phyloP scores from a whole-genome alignment of 2,329 filamentous ascomycete genomes.

The Fusarium phyllophilum region DNA sequence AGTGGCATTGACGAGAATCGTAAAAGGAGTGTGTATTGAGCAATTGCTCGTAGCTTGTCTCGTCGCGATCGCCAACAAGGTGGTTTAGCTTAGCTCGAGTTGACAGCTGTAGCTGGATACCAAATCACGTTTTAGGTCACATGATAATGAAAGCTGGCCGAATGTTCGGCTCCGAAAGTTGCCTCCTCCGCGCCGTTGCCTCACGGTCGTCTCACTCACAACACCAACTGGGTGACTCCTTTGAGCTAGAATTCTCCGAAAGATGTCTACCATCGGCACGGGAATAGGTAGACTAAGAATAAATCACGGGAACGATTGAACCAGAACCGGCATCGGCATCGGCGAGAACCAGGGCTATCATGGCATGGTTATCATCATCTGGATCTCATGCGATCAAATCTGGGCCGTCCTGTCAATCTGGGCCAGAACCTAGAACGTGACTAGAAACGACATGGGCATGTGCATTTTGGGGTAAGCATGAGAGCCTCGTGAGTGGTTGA shows the following conservation, averaged over 20 bases:
- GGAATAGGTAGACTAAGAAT: background rate
- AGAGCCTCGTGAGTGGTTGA: conserved; percentile 31
- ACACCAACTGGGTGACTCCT: background rate
- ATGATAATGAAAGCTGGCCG: conserved; percentile 4
- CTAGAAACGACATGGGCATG: conserved; percentile 17
- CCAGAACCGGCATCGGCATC: conserved; percentile 10
- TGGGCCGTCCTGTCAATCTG: conserved; percentile 33
- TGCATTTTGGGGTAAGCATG: conserved; percentile 22
- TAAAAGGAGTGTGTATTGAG: conserved; percentile 32
- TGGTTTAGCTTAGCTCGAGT: conserved; percentile 20
- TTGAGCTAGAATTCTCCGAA: conserved; percentile 15
- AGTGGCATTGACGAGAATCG: conserved; percentile 44
- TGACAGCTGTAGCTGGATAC: conserved; percentile 30
- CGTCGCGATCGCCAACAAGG: conserved; percentile 24
- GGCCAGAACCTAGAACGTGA: conserved; percentile 23
- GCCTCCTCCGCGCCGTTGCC: background rate
- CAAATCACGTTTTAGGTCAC: conserved; percentile 36
- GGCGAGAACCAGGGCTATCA: conserved; percentile 21
- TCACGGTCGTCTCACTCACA: background rate
- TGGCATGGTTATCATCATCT: conserved; percentile 19
- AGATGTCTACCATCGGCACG: background rate
- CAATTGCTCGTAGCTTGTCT: conserved; percentile 34
- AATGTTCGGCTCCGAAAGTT: conserved; percentile 27
- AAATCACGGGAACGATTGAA: background rate
- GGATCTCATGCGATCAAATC: conserved; percentile 36